Evolutionary conservation across 2,329 filamentous ascomycete genomes (phyloP), one percentile per base, ranked within the genome.

Genomic region (Byssoonygena ceratinophila): DNA sequence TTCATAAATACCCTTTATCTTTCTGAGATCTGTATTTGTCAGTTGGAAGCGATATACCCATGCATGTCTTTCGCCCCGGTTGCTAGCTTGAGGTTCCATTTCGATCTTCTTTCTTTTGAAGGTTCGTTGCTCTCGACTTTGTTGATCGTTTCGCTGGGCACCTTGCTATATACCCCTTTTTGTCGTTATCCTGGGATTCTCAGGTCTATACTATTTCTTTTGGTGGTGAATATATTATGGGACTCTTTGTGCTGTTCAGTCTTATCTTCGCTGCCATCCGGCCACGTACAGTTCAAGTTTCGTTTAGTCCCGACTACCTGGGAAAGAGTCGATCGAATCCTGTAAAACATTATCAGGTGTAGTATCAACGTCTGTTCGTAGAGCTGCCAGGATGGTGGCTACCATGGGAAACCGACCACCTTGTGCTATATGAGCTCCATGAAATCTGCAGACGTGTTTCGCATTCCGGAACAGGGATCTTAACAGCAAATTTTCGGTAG

Each of bases 1-100:
- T 54, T 27, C 37, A 51, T 54, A 51, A 40, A 43, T 43, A 29
- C n/a, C 37, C 16, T 23, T 43, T n/a, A 5, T 14, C 2, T 18
- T 16, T 27, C 11, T 2, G 16, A 44, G 5, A n/a, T 44, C 22
- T 44, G 40, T 44, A 44, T 44, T 44, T 44, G 14, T 27, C 5
- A 9, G 1, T 45, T 45, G 20, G 43, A 32, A 45, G 43, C 43
- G 22, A 31, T 45, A 45, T 45, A 45, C 43, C 43, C 43, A 31
- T 45, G n/a, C 27, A 20, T 45, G 32, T 32, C 32, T 45, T 4
- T 18, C 20, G 1, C 22, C 43, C 12, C 20, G 25, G 27, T 45
- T 45, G 40, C 22, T 16, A 7, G 18, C 14, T 39, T 7, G 16
- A 20, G 36, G 16, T 18, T 20, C 20, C 39, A 5, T 39, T 39